Evolutionary conservation across 768 basidiomycete species (phyloP).

Genomic region (Galerina sulciceps): DNA sequence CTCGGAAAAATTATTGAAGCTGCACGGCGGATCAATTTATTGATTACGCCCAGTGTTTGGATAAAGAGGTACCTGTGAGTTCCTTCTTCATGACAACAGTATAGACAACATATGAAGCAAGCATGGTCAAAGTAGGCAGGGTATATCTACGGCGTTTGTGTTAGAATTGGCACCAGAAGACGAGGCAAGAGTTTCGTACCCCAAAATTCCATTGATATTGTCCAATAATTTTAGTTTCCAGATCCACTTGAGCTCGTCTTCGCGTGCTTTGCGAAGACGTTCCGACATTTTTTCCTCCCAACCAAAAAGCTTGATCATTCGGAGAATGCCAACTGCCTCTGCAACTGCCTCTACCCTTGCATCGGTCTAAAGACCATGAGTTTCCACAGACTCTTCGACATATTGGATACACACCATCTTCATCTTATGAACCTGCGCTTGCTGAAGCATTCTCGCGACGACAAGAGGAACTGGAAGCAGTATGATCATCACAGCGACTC

Average conservation of each 20-base stretch:
- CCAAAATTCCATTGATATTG: not conserved
- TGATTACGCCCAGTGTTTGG: not conserved
- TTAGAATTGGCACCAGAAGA: no score
- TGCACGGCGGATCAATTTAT: slow-evolving; percentile 14
- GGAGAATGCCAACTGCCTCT: slow-evolving; percentile 59
- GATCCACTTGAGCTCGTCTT: slow-evolving; percentile 57
- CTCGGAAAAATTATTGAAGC: slow-evolving; percentile 58
- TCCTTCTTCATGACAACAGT: slow-evolving; percentile 44
- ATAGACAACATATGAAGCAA: slow-evolving; percentile 66
- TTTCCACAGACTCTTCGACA: no score
- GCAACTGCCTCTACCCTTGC: slow-evolving; percentile 63
- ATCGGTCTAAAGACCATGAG: slow-evolving; percentile 38
- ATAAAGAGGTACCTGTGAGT: slow-evolving; percentile 27
- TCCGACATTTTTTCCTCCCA: slow-evolving; percentile 64
- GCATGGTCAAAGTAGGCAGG: slow-evolving; percentile 63
- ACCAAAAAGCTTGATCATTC: slow-evolving; percentile 77
- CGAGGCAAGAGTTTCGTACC: not conserved
- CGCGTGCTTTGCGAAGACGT: slow-evolving; percentile 57
- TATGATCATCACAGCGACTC: slow-evolving; percentile 53
- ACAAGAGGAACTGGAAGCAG: slow-evolving; percentile 62
- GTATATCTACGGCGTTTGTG: not conserved
- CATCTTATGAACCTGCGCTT: slow-evolving; percentile 52
- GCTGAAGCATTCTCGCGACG: slow-evolving; percentile 51
- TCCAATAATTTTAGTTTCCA: slow-evolving; percentile 21
- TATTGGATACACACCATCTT: slow-evolving; percentile 32